These are phyloP conservation scores for Tolypocladium paradoxum DNA, from an alignment of 2,329 filamentous ascomycete species.

Conservation along the genomic window DNA sequence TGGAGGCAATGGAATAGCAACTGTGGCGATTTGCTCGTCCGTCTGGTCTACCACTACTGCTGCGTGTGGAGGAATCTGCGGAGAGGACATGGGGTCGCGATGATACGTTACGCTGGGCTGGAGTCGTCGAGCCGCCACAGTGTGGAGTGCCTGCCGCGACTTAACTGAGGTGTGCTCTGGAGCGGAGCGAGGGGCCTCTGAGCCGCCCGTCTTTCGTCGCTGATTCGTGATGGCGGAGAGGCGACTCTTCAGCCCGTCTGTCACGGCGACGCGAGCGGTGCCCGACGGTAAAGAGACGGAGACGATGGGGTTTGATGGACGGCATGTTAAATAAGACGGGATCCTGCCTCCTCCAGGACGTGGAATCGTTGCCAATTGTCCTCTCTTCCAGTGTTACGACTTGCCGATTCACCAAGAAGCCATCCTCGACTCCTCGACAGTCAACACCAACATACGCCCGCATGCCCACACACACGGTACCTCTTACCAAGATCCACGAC, in stretches of 20 bases:
- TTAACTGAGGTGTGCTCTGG: not conserved
- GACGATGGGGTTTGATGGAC: not conserved
- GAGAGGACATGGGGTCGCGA: not conserved
- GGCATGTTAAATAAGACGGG: not conserved
- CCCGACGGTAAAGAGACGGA: not conserved
- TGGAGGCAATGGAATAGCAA: not conserved
- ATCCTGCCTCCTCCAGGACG: not conserved
- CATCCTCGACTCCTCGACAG: too few relatives aligned
- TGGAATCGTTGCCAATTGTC: not conserved
- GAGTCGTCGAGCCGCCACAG: not conserved
- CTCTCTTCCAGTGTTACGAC: not conserved
- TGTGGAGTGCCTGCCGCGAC: not conserved
- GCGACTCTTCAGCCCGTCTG: not conserved
- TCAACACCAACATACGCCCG: not conserved
- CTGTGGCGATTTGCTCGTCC: not conserved
- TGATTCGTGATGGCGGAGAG: not conserved
- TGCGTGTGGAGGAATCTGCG: not conserved
- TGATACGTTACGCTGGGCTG: constrained; percentile 6
- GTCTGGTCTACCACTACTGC: too few relatives aligned
- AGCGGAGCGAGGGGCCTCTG: not conserved
- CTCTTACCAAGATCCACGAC: too few relatives aligned
- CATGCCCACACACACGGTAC: too few relatives aligned
- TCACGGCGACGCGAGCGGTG: not conserved
- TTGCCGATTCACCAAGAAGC: too few relatives aligned
- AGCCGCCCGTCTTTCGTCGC: not conserved